Percentiles rank a stretch among this genome's conserved stretches.
These are phyloP conservation scores for Acanthamoeba lenticulata DNA, from an alignment of 208 protist genomes.

Conservation along the genomic window DNA sequence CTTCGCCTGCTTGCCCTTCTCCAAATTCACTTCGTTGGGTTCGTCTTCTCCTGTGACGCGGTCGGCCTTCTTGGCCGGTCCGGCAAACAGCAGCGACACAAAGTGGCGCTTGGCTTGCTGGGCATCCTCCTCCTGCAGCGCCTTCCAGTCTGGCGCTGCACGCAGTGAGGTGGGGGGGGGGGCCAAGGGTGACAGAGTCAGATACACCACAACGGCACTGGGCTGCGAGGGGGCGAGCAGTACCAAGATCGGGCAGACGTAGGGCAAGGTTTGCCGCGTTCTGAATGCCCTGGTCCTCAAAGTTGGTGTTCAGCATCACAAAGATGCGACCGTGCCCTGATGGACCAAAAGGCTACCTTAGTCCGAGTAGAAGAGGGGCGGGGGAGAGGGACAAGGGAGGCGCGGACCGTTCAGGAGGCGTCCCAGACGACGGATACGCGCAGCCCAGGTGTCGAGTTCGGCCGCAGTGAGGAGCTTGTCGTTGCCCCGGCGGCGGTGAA, in stretches of 20 bases:
- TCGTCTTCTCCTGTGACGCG: background rate
- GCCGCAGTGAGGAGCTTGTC: background rate
- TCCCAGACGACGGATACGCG: background rate
- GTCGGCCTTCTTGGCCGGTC: background rate
- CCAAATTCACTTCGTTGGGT: background rate
- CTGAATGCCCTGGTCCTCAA: slow-evolving; percentile 62
- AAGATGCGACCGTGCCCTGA: background rate
- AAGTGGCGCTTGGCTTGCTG: slow-evolving; percentile 52
- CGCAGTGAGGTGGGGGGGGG: background rate
- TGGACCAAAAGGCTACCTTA: background rate
- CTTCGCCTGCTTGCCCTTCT: background rate
- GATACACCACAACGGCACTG: background rate
- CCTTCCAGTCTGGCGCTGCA: slow-evolving; percentile 43
- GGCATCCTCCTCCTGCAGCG: background rate
- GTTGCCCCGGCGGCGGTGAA: slow-evolving; percentile 23
- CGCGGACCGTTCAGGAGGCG: background rate
- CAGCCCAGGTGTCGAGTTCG: slow-evolving; percentile 24
- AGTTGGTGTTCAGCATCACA: slow-evolving; percentile 67
- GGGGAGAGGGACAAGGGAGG: too few relatives aligned
- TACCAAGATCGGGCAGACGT: slow-evolving; percentile 27
- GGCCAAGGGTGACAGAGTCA: background rate
- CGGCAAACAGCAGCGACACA: slow-evolving; percentile 1
- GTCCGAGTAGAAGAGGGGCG: background rate
- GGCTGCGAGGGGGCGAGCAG: background rate
- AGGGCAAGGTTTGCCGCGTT: slow-evolving; percentile 29